Conservation (phyloP, 179 eudicot genomes). For the Pouteria campechiana region DNA sequence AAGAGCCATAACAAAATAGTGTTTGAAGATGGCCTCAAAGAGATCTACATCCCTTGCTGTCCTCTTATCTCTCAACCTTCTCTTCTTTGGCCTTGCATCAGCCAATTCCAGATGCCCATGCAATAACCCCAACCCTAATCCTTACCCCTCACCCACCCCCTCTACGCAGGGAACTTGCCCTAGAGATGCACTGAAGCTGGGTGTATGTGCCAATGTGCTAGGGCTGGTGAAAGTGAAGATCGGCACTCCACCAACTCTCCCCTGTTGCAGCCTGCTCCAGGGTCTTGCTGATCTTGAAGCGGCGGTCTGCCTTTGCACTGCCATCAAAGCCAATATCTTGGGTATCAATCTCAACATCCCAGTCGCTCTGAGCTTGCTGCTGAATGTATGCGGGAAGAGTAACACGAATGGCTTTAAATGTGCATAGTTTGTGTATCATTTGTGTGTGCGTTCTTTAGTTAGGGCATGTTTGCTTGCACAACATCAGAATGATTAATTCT, state of each 20-base stretch:
- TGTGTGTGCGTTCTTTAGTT: too few relatives aligned
- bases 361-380: slow-evolving; percentile 16
- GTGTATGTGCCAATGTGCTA: slow-evolving; percentile 23
- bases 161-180: slow-evolving; percentile 11
- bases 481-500: too few relatives aligned
- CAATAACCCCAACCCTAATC: slow-evolving; percentile 2
- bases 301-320: slow-evolving; percentile 15
- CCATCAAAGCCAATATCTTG: slow-evolving; percentile 11
- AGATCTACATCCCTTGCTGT: slow-evolving; percentile 6
- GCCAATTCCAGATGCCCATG: slow-evolving; percentile 11
- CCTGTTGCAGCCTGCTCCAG: slow-evolving; percentile 9
- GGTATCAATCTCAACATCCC: slow-evolving; percentile 23
- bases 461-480: too few relatives aligned
- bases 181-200: slow-evolving; percentile 18
- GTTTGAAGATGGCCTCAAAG: slow-evolving; percentile 6
- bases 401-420: slow-evolving; percentile 12
- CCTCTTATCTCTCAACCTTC: slow-evolving; percentile 9
- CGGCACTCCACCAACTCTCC: slow-evolving; percentile 14
- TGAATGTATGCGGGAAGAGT: slow-evolving; percentile 16
- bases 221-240: slow-evolving; percentile 2
- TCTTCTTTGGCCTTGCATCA: slow-evolving; percentile 8
- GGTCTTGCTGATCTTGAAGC: slow-evolving; percentile 12
- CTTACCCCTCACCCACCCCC: slow-evolving; percentile 1
- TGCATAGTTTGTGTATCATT: slow-evolving; percentile 3
- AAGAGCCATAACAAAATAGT: too few relatives aligned